Base-by-base conservation (phyloP, 2,329 filamentous ascomycete genomes). In the Trichoderma atroviride region DNA sequence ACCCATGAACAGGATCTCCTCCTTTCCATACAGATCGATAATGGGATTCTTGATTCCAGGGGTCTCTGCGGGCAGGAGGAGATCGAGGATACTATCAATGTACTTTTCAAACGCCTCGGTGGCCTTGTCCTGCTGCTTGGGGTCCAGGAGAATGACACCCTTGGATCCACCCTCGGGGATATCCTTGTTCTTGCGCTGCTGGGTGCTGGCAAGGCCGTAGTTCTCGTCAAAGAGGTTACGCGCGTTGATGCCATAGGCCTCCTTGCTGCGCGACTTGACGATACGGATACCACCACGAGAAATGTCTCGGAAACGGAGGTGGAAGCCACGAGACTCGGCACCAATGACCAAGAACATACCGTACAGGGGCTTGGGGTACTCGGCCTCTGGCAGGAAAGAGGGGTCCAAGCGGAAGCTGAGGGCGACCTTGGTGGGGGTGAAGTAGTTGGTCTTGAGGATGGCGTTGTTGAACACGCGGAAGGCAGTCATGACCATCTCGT, bases 111-210 rank as follows among this genome's bases (percentile, higher is more conserved):
- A 99, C 2, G 96, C 95, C 72, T 97, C 94, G 59, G 87, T 88
- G 22, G 91, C 91, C 83, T 95, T 96, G 81, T 97, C 93, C 81
- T 99, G 96, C 81, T 97, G 94, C 79, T 94, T 91, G 72, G 93
- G 89, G 80, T 99, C 95, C 52, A 99, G 89, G 58, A 99, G 87
- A 71, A 99, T 95, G 69, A 99, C 96, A 83, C 96, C 96, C 85
- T 99, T 99, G 76, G 95, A 97, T 68, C 96, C 96, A 73, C 96
- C 96, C 83, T 99, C 96, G 3, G 96, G 96, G 64, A 99, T 99
- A 77, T 99, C 96, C 85, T 99, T 99, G 87, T 99, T 99, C 88
- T 99, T 99, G 78, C 96, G 93, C 83, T 99, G 96, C 82, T 99
- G 96, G 0, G 96, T 99, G 82, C 96, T 98, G 73, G 96, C 95